phyloP scores from a whole-genome alignment of 257 asterid genomes.

The Jasminum sambac region DNA sequence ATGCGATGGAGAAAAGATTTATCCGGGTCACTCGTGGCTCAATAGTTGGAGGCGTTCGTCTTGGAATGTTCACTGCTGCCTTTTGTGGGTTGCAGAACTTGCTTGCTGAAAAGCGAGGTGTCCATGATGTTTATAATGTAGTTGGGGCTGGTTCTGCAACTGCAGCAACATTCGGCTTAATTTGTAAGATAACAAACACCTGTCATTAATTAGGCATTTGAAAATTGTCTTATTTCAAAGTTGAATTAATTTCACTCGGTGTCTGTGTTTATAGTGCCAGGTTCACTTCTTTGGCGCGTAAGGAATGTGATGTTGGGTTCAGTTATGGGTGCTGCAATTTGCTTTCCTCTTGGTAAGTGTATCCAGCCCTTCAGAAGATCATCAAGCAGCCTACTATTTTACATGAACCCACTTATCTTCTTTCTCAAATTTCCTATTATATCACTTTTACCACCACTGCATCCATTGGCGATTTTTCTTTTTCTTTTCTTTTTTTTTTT shows the following conservation, averaged over 20 bases:
- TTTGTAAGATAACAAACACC: slow-evolving; percentile 49
- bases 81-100: slow-evolving; percentile 83
- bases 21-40: slow-evolving; percentile 91
- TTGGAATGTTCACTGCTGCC: slow-evolving; percentile 91
- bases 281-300: slow-evolving; percentile 80
- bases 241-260: slow-evolving; percentile 12
- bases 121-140: slow-evolving; percentile 79
- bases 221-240: not conserved
- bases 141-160: slow-evolving; percentile 98
- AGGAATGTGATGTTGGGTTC: slow-evolving; percentile 92
- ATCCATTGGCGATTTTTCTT: no score
- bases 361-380: slow-evolving; percentile 6
- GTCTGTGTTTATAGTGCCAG: slow-evolving; percentile 70
- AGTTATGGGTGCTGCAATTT: slow-evolving; percentile 80
- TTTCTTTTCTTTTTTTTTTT: not conserved
- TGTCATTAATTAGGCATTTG: slow-evolving; percentile 10
- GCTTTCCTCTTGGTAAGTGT: slow-evolving; percentile 86
- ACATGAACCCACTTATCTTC: slow-evolving; percentile 4
- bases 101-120: slow-evolving; percentile 86
- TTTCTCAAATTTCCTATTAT: not conserved
- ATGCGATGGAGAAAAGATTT: slow-evolving; percentile 97
- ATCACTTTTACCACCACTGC: no score
- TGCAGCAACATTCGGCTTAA: slow-evolving; percentile 88
- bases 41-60: slow-evolving; percentile 91
- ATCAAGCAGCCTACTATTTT: slow-evolving; percentile 10